Conservation (phyloP, 306 rosid species). For the Abrus pulchellus region DNA sequence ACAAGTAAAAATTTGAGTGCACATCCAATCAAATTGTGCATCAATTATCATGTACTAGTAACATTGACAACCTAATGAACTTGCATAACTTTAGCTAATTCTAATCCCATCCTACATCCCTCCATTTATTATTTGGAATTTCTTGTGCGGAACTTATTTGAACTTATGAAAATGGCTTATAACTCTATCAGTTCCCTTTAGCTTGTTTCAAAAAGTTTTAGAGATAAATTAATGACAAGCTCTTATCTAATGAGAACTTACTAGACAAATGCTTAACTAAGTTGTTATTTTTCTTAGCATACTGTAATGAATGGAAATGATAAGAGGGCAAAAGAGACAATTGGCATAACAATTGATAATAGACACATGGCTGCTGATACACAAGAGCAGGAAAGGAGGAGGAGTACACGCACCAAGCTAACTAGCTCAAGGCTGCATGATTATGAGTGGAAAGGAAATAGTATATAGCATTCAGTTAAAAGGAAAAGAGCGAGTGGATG, state of each 20-base stretch:
- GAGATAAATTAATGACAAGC: background rate
- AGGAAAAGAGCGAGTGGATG: too few species aligned
- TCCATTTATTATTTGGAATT: background rate
- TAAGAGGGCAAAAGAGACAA: too few species aligned
- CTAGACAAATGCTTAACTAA: background rate
- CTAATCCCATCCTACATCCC: slow-evolving; percentile 14
- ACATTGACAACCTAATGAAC: slow-evolving; percentile 20
- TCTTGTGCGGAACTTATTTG: background rate
- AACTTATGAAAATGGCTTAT: background rate
- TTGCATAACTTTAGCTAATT: slow-evolving; percentile 16
- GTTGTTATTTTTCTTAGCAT: too few species aligned
- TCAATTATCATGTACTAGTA: background rate
- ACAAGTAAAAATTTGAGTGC: background rate
- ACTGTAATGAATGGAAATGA: background rate
- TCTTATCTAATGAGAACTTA: too few species aligned
- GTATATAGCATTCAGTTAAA: too few species aligned
- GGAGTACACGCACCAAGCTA: too few species aligned
- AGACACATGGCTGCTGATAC: too few species aligned
- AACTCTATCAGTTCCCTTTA: background rate
- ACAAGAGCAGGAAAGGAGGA: too few species aligned
- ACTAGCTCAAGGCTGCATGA: too few species aligned
- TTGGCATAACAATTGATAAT: too few species aligned
- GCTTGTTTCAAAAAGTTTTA: background rate
- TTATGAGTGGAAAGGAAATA: too few species aligned
- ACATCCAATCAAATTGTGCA: slow-evolving; percentile 8